phyloP scores from a whole-genome alignment of 2,329 filamentous ascomycete species.

The Diplodia seriata region DNA sequence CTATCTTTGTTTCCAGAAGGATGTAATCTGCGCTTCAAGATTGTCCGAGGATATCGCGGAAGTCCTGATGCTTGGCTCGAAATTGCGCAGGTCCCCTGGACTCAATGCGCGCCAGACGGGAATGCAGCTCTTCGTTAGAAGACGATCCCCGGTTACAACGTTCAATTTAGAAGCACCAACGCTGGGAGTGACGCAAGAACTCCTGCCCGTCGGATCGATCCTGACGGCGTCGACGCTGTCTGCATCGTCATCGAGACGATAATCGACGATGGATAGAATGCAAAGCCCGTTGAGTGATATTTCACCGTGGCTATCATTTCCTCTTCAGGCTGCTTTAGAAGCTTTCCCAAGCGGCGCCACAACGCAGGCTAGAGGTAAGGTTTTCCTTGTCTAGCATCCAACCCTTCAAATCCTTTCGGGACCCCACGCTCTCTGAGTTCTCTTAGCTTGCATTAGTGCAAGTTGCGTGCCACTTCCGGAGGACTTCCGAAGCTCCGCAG shows the following conservation, averaged over 20 bases:
- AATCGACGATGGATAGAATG: constrained; percentile 4
- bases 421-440: background rate
- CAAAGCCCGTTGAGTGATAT: background rate
- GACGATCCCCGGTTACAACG: constrained; percentile 7
- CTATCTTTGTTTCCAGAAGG: constrained; percentile 12
- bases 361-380: background rate
- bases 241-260: background rate
- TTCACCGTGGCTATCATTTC: constrained; percentile 8
- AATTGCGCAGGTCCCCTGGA: constrained; percentile 8
- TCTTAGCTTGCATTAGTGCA: constrained; percentile 7
- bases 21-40: constrained; percentile 14
- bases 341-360: background rate
- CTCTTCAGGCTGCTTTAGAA: background rate
- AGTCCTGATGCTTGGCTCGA: background rate
- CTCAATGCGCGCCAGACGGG: constrained; percentile 12
- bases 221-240: background rate
- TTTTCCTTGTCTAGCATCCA: background rate
- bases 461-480: background rate
- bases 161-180: background rate
- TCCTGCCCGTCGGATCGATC: background rate
- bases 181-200: background rate
- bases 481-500: background rate
- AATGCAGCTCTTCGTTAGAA: constrained; percentile 6
- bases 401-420: background rate
- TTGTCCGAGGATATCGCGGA: background rate